Evolutionary conservation across 2,329 filamentous ascomycete species (phyloP).

Genomic region (Aspergillus sp.): DNA sequence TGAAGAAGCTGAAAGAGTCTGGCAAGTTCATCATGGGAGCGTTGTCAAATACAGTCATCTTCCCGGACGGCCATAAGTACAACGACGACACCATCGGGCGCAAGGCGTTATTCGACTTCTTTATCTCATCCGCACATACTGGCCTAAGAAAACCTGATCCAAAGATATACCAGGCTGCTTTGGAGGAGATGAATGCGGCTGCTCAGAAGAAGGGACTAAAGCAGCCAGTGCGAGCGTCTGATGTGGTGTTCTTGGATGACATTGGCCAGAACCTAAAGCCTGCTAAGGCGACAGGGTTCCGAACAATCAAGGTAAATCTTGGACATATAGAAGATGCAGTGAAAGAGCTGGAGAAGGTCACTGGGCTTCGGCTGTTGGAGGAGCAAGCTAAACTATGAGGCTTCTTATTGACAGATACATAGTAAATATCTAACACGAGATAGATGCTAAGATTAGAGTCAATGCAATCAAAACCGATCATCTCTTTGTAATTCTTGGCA

Average conservation of each 20-base stretch:
- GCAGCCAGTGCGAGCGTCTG: constrained; percentile 57
- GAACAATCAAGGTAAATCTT: constrained; percentile 80
- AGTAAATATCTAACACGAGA: not conserved
- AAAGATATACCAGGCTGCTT: constrained; percentile 73
- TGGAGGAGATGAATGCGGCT: constrained; percentile 65
- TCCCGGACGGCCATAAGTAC: constrained; percentile 71
- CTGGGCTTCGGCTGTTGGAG: constrained; percentile 58
- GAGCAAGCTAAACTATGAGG: constrained; percentile 30
- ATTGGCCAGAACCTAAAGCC: constrained; percentile 91
- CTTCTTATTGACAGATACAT: not conserved
- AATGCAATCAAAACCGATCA: not conserved
- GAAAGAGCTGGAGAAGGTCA: constrained; percentile 72
- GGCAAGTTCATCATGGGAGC: constrained; percentile 73
- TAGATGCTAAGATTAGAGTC: not conserved
- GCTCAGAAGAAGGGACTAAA: constrained; percentile 58
- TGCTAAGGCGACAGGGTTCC: constrained; percentile 71
- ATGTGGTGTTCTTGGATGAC: constrained; percentile 87
- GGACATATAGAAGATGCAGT: constrained; percentile 80
- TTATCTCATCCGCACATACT: constrained; percentile 81
- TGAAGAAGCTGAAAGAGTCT: constrained; percentile 65
- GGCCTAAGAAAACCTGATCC: constrained; percentile 86
- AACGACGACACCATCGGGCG: constrained; percentile 62
- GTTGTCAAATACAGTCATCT: constrained; percentile 86
- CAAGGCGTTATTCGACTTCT: constrained; percentile 75
- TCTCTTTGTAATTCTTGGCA: not conserved